A percentile compares a stretch with the other conserved stretches of the same genome.
These are phyloP conservation scores for Jacaranda mimosifolia DNA, from an alignment of 257 asterid genomes.

Conservation along the genomic window DNA sequence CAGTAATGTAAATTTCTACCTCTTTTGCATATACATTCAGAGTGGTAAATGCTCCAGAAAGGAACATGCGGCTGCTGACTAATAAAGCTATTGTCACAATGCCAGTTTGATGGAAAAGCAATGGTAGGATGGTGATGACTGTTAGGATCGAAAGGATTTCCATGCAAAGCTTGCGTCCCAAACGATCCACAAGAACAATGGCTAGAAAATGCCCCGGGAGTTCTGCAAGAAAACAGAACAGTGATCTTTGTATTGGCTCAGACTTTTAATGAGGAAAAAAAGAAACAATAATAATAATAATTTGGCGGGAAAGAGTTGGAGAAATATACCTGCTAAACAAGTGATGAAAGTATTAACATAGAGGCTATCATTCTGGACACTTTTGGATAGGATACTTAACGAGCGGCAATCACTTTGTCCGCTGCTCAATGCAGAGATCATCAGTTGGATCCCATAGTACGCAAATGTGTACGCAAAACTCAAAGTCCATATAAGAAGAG, in stretches of 20 bases:
- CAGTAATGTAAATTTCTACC: conserved; percentile 13
- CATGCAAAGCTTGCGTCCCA: conserved; percentile 49
- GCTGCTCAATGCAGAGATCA: conserved; percentile 43
- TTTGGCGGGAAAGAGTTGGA: neutral
- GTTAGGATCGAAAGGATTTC: conserved; percentile 34
- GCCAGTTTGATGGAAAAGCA: conserved; percentile 42
- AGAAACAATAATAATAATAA: too few species aligned
- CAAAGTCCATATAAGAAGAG: conserved; percentile 41
- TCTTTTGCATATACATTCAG: conserved; percentile 41
- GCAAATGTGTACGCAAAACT: conserved; percentile 38
- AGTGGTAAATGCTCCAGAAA: conserved; percentile 40
- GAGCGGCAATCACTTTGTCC: conserved; percentile 33
- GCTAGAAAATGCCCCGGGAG: conserved; percentile 47
- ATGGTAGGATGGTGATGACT: conserved; percentile 39
- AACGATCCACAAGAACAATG: conserved; percentile 41
- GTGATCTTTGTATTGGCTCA: neutral
- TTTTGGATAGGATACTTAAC: neutral
- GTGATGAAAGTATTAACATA: conserved; percentile 32
- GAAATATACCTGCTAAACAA: conserved; percentile 36
- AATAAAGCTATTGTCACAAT: conserved; percentile 32
- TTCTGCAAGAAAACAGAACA: conserved; percentile 25
- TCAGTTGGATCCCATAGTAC: conserved; percentile 42
- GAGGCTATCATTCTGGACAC: conserved; percentile 27
- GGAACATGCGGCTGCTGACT: conserved; percentile 46
- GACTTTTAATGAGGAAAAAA: neutral